Evolutionary conservation across 139 green algal genomes (phyloP), one percentile per base, ranked within the genome.

Genomic region (Pseudopediastrum boryanum): DNA sequence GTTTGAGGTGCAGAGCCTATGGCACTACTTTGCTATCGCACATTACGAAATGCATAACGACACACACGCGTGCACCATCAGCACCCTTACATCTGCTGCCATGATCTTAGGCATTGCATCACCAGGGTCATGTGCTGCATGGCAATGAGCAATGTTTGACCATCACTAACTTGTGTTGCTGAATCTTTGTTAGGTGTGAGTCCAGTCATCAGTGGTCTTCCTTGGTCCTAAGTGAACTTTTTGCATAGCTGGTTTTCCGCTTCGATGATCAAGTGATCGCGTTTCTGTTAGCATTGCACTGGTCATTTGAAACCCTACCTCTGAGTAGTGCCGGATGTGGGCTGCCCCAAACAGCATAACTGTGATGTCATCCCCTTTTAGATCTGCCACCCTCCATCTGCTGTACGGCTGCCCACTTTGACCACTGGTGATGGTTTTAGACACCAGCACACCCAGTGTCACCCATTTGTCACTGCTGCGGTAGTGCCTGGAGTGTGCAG

Each of bases 381-480:
- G 62, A 19, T 81, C 74, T 27, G 74, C 51, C 31, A 81, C 7
- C 21, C 36, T n/a, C 74, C 74, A 81, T 27, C 71, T 78, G 71
- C 71, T 78, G 54, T 78, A 78, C 27, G 71, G 52, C 21, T 54
- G 35, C 21, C 54, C 71, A 33, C 43, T 21, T 29, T 19, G 35
- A 10, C 54, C 59, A 27, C 7, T 78, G 54, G 33, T 27, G n/a
- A 78, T 46, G 27, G 5, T 59, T 41, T 78, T 78, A 6, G 35
- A 13, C 8, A 78, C 52, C 54, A 78, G 54, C 54, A 78, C 71
- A 16, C 41, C 71, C 19, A 78, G 50, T 19, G 69, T 56, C 59
- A 78, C 71, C 71, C 71, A 78, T n/a, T n/a, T n/a, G n/a, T n/a
- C n/a, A n/a, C n/a, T n/a, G n/a, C n/a, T n/a, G n/a, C n/a, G 52